phyloP scores from a whole-genome alignment of 768 basidiomycete species.

The Boletus bicolor region DNA sequence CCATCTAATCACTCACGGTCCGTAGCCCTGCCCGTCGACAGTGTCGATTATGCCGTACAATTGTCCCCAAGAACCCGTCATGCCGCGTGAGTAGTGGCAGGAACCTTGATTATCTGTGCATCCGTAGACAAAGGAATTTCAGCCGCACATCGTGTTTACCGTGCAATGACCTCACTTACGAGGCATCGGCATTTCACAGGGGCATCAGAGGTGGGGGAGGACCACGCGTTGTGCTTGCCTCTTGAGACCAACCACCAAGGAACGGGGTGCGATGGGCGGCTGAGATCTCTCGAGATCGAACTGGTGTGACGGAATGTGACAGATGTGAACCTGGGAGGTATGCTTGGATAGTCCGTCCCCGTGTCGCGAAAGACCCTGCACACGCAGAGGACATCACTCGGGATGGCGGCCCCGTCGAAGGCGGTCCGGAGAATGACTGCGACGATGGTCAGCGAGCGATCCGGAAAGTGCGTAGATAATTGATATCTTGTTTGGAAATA shows the following conservation, averaged over 20 bases:
- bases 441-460: constrained; percentile 14
- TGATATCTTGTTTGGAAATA: too few species aligned
- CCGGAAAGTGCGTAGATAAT: not conserved
- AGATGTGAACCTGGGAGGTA: not conserved
- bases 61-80: too few species aligned
- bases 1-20: too few species aligned
- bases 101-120: constrained; percentile 34
- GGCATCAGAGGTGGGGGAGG: constrained; percentile 27
- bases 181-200: constrained; percentile 23
- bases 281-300: constrained; percentile 6
- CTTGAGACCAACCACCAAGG: constrained; percentile 26
- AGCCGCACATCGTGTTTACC: constrained; percentile 14
- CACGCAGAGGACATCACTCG: constrained; percentile 16
- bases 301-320: constrained; percentile 12
- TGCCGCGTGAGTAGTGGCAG: not conserved
- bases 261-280: constrained; percentile 21
- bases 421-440: constrained; percentile 11
- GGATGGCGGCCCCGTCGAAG: constrained; percentile 7
- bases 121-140: constrained; percentile 32
- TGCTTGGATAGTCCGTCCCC: constrained; percentile 19
- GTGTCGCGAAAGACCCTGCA: constrained; percentile 16
- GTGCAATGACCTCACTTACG: not conserved
- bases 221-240: constrained; percentile 27
- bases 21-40: not conserved
- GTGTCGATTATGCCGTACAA: not conserved